phyloP scores from a whole-genome alignment of 2,329 filamentous ascomycete species.

The Hymenoscyphus fructigenus region DNA sequence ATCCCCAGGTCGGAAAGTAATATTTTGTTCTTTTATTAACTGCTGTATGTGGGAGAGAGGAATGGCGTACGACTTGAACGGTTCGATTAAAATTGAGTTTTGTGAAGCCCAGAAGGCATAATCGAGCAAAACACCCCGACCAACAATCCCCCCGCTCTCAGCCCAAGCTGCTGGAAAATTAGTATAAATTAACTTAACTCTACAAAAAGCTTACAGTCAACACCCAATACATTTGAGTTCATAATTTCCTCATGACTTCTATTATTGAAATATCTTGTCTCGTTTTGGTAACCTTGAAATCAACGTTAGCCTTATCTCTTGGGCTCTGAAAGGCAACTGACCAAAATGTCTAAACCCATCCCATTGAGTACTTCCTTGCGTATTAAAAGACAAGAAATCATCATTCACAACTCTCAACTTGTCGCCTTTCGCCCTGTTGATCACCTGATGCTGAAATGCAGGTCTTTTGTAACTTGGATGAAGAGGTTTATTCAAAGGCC shows the following conservation, averaged over 20 bases:
- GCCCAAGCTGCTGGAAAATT: conserved; percentile 48
- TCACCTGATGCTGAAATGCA: conserved; percentile 5
- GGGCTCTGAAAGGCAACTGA: neutral
- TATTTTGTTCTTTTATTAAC: conserved; percentile 32
- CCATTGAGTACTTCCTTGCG: conserved; percentile 45
- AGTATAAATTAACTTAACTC: neutral
- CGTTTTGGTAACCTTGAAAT: conserved; percentile 32
- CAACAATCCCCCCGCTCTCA: conserved; percentile 30
- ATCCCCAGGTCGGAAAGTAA: conserved; percentile 39
- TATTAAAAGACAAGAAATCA: conserved; percentile 35
- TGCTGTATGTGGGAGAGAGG: neutral
- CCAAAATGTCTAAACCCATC: conserved; percentile 42
- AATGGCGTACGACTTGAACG: conserved; percentile 38
- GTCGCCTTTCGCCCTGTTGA: conserved; percentile 1
- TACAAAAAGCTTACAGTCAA: conserved; percentile 19
- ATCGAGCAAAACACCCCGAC: conserved; percentile 46
- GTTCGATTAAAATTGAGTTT: conserved; percentile 28
- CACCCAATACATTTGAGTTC: conserved; percentile 21
- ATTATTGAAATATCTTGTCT: conserved; percentile 37
- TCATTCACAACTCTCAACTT: conserved; percentile 7
- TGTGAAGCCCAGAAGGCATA: conserved; percentile 53
- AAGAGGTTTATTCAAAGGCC: conserved; percentile 6
- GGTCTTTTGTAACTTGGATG: neutral
- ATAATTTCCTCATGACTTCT: conserved; percentile 23
- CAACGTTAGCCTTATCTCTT: neutral